Evolutionary conservation across 1,139 yeast species (phyloP).

Genomic region (Taphrina confusa): DNA sequence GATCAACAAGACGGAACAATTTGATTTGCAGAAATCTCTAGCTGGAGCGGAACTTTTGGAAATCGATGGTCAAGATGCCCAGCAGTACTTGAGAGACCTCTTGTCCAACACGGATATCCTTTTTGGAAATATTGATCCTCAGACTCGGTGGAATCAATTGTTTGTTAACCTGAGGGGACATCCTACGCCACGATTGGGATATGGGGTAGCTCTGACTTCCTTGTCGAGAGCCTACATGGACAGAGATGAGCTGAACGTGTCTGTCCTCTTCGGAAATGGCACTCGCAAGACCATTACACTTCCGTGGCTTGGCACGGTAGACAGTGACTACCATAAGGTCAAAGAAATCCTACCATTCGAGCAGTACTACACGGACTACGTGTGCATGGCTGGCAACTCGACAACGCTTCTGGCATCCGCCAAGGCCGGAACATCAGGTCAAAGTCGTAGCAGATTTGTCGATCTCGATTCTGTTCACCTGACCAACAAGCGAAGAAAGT

Average conservation of each 20-base stretch:
- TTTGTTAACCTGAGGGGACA: constrained; percentile 21
- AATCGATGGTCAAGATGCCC: constrained; percentile 12
- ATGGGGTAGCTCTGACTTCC: constrained; percentile 12
- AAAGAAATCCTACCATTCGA: neutral
- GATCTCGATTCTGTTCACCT: neutral
- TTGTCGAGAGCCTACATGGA: neutral
- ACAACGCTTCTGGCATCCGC: neutral
- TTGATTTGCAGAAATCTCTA: constrained; percentile 12
- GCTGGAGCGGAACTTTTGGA: constrained; percentile 6
- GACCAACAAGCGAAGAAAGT: neutral
- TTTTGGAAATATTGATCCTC: constrained; percentile 19
- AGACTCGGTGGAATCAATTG: constrained; percentile 17
- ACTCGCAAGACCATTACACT: neutral
- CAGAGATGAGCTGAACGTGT: neutral
- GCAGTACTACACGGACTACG: constrained; percentile 8
- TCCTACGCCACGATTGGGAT: constrained; percentile 20
- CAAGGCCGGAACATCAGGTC: neutral
- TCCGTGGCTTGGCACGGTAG: constrained; percentile 16
- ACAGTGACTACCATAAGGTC: constrained; percentile 14
- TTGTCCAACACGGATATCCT: neutral
- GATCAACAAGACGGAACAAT: constrained; percentile 14
- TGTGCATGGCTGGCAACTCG: constrained; percentile 8
- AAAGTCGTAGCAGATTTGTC: neutral
- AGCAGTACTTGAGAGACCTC: neutral
- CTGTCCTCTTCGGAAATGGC: neutral